phyloP scores from a whole-genome alignment of 805 yeast species.

The Kodamaea kakaduensis region DNA sequence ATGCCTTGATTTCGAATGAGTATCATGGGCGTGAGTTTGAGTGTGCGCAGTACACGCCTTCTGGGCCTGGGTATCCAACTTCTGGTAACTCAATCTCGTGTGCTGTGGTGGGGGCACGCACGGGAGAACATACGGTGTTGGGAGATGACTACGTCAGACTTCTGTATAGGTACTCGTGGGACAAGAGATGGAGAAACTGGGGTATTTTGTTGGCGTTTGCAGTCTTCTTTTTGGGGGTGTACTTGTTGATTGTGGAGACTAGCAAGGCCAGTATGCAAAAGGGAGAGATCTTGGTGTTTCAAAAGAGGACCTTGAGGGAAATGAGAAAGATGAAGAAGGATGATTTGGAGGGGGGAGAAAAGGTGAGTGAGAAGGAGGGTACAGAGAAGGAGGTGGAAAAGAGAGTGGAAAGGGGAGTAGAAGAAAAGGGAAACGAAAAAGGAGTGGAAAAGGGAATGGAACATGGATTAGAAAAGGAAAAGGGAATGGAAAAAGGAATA shows the following conservation, averaged over 20 bases:
- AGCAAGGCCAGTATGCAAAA: constrained; percentile 27
- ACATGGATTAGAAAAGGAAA: neutral
- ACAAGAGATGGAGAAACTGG: constrained; percentile 52
- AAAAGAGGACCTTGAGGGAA: constrained; percentile 44
- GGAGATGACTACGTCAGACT: constrained; percentile 29
- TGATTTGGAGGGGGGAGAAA: constrained; percentile 16
- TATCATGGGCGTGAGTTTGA: constrained; percentile 43
- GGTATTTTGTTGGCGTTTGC: constrained; percentile 59
- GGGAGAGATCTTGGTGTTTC: constrained; percentile 47
- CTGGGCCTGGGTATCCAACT: constrained; percentile 29
- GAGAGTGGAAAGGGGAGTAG: neutral
- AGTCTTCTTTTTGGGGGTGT: constrained; percentile 50
- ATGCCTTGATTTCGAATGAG: constrained; percentile 55
- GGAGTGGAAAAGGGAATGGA: neutral
- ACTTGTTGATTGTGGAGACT: constrained; percentile 50
- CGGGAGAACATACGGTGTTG: constrained; percentile 19
- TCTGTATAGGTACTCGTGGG: constrained; percentile 39
- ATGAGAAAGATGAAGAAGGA: constrained; percentile 23
- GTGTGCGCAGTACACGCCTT: constrained; percentile 50
- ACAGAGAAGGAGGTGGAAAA: neutral
- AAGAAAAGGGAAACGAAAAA: no score
- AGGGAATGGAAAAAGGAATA: neutral
- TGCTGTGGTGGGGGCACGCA: constrained; percentile 17
- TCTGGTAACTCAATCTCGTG: constrained; percentile 16
- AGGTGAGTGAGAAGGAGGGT: constrained; percentile 4